Percentiles rank a stretch among this genome's conserved stretches.
phyloP scores from a whole-genome alignment of 805 yeast genomes.

The Myxozyma kluyveri region DNA sequence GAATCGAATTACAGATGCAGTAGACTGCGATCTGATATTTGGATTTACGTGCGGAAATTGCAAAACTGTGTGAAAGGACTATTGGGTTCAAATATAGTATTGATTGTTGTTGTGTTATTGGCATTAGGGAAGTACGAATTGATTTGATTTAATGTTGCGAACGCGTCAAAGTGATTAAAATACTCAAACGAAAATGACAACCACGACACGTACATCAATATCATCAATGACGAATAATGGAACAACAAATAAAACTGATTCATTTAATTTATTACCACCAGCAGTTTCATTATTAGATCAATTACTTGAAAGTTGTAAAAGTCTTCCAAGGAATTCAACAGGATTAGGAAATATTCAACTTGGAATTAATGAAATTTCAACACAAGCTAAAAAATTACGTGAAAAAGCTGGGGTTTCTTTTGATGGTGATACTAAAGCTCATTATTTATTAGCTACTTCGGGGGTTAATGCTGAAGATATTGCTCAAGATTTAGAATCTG shows the following conservation, averaged over 20 bases:
- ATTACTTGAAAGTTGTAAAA: constrained; percentile 25
- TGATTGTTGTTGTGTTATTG: too few species aligned
- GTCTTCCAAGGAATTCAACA: constrained; percentile 27
- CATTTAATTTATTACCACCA: constrained; percentile 9
- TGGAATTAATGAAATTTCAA: constrained; percentile 73
- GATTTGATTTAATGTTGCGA: too few species aligned
- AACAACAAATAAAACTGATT: not conserved
- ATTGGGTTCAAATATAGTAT: too few species aligned
- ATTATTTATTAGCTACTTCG: constrained; percentile 83
- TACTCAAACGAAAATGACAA: too few species aligned
- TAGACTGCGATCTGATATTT: too few species aligned
- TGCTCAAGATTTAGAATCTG: constrained; percentile 50
- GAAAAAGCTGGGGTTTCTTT: constrained; percentile 37
- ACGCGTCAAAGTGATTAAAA: too few species aligned
- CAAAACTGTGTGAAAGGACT: too few species aligned
- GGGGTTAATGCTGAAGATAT: constrained; percentile 86
- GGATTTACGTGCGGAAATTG: too few species aligned
- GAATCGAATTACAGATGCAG: too few species aligned
- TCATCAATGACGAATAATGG: too few species aligned
- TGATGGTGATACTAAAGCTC: constrained; percentile 48
- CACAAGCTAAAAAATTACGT: constrained; percentile 60
- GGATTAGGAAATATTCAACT: constrained; percentile 72
- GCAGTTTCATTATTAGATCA: constrained; percentile 28
- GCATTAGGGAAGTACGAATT: too few species aligned
- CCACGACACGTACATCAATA: too few species aligned